A percentile compares a stretch with the other conserved stretches of the same genome.
Evolutionary conservation across 1,139 yeast genomes (phyloP).

Genomic region (Geotrichum klebahnii): DNA sequence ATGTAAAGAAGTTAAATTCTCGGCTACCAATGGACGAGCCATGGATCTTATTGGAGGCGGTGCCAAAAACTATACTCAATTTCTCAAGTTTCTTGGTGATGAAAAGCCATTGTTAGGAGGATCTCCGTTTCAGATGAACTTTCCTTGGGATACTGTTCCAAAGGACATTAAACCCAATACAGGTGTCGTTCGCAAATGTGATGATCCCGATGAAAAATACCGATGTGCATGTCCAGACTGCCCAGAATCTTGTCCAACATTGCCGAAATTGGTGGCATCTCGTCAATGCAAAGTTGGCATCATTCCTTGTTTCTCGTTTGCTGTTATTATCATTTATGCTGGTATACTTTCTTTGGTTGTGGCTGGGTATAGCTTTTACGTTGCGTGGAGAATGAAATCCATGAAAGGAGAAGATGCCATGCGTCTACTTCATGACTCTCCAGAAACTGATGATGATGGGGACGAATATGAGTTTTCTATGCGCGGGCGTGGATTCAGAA

Average conservation of each 20-base stretch:
- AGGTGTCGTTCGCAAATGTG: constrained; percentile 52
- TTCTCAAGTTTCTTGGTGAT: constrained; percentile 85
- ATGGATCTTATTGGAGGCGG: constrained; percentile 98
- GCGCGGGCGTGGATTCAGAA: constrained; percentile 10
- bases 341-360: constrained; percentile 43
- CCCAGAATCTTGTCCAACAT: constrained; percentile 66
- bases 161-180: constrained; percentile 33
- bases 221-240: constrained; percentile 93
- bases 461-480: constrained; percentile 11
- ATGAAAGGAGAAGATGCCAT: constrained; percentile 25
- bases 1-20: constrained; percentile 83
- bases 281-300: constrained; percentile 55
- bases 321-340: constrained; percentile 53
- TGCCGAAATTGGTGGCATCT: constrained; percentile 44
- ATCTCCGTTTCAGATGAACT: constrained; percentile 90
- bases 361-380: constrained; percentile 35
- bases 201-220: constrained; percentile 52
- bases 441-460: constrained; percentile 29
- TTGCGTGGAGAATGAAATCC: constrained; percentile 19
- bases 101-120: constrained; percentile 92
- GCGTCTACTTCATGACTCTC: constrained; percentile 27
- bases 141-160: constrained; percentile 47
- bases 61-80: constrained; percentile 65
- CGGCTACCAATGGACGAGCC: constrained; percentile 93
- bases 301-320: constrained; percentile 70